Conservation (phyloP, 106 monocot species). For the Acorus calamus region DNA sequence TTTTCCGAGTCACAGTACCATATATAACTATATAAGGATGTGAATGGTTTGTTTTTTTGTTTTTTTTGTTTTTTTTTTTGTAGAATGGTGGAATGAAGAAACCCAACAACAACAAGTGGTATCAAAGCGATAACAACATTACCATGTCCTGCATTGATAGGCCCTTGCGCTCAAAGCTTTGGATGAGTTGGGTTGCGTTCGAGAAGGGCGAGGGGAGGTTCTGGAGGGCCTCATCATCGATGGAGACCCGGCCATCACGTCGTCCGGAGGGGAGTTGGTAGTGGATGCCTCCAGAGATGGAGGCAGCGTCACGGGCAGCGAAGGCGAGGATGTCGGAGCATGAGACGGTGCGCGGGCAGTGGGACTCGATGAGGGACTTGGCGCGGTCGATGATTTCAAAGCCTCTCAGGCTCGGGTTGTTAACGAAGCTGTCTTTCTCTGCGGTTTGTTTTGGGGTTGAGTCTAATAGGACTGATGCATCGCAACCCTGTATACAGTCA, state of each 20-base stretch:
- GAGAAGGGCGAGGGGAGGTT: background rate
- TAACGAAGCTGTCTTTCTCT: background rate
- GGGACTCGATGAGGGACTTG: background rate
- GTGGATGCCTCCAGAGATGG: conserved; percentile 3
- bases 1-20: too few relatives aligned
- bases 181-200: background rate
- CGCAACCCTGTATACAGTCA: conserved; percentile 9
- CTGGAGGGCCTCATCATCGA: background rate
- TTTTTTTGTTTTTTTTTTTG: too few relatives aligned
- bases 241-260: conserved; percentile 6
- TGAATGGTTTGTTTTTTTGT: too few relatives aligned
- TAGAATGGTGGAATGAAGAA: too few relatives aligned
- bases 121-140: background rate
- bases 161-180: conserved; percentile 2
- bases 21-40: too few relatives aligned
- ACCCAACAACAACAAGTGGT: too few relatives aligned
- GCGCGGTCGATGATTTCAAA: conserved; percentile 10
- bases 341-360: background rate
- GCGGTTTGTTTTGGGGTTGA: background rate
- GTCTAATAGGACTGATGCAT: conserved; percentile 11
- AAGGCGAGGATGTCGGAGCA: too few relatives aligned
- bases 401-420: conserved; percentile 6
- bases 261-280: conserved; percentile 10
- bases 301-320: background rate
- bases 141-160: conserved; percentile 15